These are phyloP conservation scores for Aspergillus hancockii DNA, from an alignment of 495 filamentous ascomycete species.

Conservation along the genomic window DNA sequence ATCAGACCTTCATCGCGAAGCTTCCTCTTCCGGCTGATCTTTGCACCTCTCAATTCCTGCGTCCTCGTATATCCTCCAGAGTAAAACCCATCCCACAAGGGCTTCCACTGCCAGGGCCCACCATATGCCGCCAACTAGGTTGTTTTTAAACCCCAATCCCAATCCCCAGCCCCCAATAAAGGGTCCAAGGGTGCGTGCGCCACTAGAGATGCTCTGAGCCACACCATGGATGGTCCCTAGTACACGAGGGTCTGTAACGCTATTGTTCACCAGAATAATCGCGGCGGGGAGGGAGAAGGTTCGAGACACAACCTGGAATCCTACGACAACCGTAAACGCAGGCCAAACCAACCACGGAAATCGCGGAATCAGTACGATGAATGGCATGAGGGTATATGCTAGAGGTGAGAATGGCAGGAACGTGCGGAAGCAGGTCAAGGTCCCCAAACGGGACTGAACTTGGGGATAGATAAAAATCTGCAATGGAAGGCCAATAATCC, in stretches of 20 bases:
- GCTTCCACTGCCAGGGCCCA: conserved; percentile 62
- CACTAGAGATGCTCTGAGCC: conserved; percentile 61
- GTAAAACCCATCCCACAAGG: conserved; percentile 48
- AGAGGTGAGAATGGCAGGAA: conserved; percentile 65
- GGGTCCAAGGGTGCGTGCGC: conserved; percentile 65
- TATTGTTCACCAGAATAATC: conserved; percentile 70
- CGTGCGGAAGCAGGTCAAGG: conserved; percentile 57
- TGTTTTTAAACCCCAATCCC: conserved; percentile 62
- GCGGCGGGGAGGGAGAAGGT: conserved; percentile 71
- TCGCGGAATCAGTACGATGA: conserved; percentile 60
- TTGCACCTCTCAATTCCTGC: conserved; percentile 42
- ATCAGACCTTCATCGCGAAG: background rate
- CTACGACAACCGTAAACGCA: conserved; percentile 60
- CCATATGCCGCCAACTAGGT: conserved; percentile 69
- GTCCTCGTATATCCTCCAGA: conserved; percentile 56
- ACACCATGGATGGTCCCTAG: conserved; percentile 72
- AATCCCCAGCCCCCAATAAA: conserved; percentile 64
- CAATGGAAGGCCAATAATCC: conserved; percentile 65
- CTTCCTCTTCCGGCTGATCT: conserved; percentile 21
- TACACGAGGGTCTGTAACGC: conserved; percentile 59
- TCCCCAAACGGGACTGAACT: conserved; percentile 61
- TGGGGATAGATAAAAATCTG: conserved; percentile 72
- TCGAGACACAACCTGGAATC: conserved; percentile 67
- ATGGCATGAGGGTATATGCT: conserved; percentile 67
- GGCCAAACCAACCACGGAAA: conserved; percentile 51